These are phyloP conservation scores for Trichoderma atroviride DNA, from an alignment of 2,329 filamentous ascomycete genomes.

Conservation along the genomic window DNA sequence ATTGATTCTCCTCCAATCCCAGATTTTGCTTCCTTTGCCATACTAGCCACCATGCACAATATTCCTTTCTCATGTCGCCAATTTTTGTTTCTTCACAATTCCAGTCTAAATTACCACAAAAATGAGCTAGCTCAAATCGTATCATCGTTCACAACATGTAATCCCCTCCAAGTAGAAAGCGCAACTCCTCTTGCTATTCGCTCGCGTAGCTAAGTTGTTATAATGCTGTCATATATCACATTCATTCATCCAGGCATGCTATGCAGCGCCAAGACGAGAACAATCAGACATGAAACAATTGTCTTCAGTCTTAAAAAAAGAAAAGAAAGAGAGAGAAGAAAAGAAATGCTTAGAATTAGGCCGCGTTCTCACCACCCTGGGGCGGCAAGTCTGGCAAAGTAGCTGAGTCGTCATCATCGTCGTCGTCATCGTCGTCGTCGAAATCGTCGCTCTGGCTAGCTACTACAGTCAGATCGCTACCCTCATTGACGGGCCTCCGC, in stretches of 20 bases:
- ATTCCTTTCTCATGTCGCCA: background rate
- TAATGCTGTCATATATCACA: background rate
- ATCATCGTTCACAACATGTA: background rate
- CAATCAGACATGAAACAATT: background rate
- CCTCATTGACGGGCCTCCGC: slow-evolving; percentile 46
- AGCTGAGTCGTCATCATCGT: slow-evolving; percentile 29
- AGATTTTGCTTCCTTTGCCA: background rate
- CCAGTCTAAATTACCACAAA: background rate
- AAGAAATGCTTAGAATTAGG: background rate
- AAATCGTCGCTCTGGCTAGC: slow-evolving; percentile 41
- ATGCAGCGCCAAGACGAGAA: background rate
- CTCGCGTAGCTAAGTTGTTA: background rate
- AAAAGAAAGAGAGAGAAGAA: background rate
- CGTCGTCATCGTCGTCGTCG: slow-evolving; percentile 42
- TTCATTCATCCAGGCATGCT: background rate
- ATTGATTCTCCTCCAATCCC: background rate
- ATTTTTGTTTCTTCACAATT: background rate
- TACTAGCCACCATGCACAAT: background rate
- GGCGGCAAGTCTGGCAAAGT: slow-evolving; percentile 27
- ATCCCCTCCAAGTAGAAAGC: too few species aligned
- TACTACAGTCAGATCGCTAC: slow-evolving; percentile 32
- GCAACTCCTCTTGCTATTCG: background rate
- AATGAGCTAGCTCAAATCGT: background rate
- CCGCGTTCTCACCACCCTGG: background rate
- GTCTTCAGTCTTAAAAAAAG: background rate